phyloP scores from a whole-genome alignment of 2,329 filamentous ascomycete species.

The Curvularia lunata region DNA sequence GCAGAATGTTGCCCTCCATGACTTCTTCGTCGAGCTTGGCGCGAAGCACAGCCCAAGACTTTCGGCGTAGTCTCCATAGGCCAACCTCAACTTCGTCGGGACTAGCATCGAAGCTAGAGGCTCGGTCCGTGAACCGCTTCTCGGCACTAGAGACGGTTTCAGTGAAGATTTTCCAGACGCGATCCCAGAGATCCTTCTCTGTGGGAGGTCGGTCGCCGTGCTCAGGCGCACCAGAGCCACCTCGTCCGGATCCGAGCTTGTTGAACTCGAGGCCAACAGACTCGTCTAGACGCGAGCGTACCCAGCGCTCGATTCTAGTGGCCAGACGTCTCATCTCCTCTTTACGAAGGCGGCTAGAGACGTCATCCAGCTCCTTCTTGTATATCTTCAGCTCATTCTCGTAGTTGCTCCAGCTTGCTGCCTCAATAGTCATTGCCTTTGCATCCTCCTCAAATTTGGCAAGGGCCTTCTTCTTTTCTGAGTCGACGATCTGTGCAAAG shows the following conservation, averaged over 20 bases:
- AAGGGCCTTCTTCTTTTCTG: constrained; percentile 78
- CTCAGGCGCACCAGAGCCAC: constrained; percentile 80
- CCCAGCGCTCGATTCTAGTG: constrained; percentile 90
- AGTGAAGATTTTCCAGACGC: constrained; percentile 87
- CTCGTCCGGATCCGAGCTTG: constrained; percentile 87
- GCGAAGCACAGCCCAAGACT: constrained; percentile 90
- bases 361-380: constrained; percentile 88
- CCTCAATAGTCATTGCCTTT: constrained; percentile 74
- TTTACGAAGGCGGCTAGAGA: constrained; percentile 81
- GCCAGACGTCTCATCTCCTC: constrained; percentile 96
- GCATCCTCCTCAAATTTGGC: constrained; percentile 78
- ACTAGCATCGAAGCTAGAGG: constrained; percentile 91
- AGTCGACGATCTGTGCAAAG: constrained; percentile 89
- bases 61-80: constrained; percentile 88
- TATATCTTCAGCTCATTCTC: constrained; percentile 79
- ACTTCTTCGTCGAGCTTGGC: constrained; percentile 96
- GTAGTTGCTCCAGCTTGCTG: constrained; percentile 87
- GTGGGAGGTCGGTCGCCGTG: constrained; percentile 70
- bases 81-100: constrained; percentile 90
- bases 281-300: constrained; percentile 84
- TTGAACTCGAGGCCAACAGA: constrained; percentile 94
- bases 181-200: constrained; percentile 93
- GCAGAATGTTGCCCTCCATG: constrained; percentile 93
- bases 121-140: constrained; percentile 81
- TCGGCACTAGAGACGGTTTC: constrained; percentile 86